Percentiles rank a stretch among this genome's conserved stretches.
Conservation (phyloP, 441 rosid species). For the Adansonia rubrostipa region DNA sequence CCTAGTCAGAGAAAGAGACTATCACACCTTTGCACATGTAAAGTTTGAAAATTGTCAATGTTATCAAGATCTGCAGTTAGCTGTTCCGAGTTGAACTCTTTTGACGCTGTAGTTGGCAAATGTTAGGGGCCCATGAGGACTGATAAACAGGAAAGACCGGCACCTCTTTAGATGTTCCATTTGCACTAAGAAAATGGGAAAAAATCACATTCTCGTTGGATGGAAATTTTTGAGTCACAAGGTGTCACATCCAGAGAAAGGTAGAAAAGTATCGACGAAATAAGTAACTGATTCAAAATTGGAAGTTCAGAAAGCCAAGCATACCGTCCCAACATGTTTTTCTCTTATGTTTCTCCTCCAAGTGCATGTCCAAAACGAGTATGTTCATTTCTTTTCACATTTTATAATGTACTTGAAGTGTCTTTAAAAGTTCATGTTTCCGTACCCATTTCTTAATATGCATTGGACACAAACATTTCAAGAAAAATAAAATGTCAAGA, state of each 20-base stretch:
- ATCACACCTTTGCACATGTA: neutral
- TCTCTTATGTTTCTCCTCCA: conserved; percentile 26
- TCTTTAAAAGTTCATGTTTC: too few species aligned
- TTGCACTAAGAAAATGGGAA: conserved; percentile 5
- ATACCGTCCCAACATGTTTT: conserved; percentile 38
- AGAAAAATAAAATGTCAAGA: too few species aligned
- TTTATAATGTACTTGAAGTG: too few species aligned
- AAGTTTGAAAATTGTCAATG: neutral
- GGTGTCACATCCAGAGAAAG: conserved; percentile 42
- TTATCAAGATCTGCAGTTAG: neutral
- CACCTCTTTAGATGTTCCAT: neutral
- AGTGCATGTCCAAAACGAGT: neutral
- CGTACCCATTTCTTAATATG: too few species aligned
- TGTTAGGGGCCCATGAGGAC: neutral
- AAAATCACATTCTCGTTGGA: neutral
- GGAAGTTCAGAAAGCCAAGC: conserved; percentile 27
- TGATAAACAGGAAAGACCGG: neutral
- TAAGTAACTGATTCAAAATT: conserved; percentile 27
- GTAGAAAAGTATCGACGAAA: conserved; percentile 14
- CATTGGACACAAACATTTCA: too few species aligned
- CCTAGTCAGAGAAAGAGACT: too few species aligned
- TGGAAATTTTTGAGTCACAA: too few species aligned
- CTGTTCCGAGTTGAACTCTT: neutral
- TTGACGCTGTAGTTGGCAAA: conserved; percentile 3
- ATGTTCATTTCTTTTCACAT: too few species aligned